Conservation (phyloP, 306 rosid genomes). For the Cajanus cajan region DNA sequence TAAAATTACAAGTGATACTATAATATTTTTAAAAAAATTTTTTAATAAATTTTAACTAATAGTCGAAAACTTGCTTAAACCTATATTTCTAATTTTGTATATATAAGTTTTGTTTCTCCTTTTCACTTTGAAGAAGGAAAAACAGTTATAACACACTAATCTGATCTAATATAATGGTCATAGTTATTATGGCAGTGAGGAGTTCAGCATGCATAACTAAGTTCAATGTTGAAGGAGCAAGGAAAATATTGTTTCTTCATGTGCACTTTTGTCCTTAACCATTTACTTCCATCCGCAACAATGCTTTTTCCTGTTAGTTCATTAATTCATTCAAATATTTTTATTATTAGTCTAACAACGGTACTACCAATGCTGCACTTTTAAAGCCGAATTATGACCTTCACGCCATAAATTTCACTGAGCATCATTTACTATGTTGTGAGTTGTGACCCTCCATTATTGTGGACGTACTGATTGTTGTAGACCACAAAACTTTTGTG, state of each 20-base stretch:
- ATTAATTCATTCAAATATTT: slow-evolving; percentile 25
- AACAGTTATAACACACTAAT: background rate
- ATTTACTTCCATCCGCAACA: slow-evolving; percentile 23
- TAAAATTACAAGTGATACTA: no score
- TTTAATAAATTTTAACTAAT: no score
- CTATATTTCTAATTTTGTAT: background rate
- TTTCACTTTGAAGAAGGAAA: background rate
- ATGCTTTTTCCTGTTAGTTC: background rate
- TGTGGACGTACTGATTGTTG: background rate
- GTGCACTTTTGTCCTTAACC: slow-evolving; percentile 4
- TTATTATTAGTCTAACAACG: background rate
- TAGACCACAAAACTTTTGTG: slow-evolving; percentile 5
- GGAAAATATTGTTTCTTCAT: background rate
- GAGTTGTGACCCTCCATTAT: background rate
- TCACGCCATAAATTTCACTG: slow-evolving; percentile 4
- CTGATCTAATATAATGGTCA: background rate
- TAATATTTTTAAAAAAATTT: no score
- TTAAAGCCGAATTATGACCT: slow-evolving; percentile 30
- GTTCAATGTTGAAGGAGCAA: background rate
- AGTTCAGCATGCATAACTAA: background rate
- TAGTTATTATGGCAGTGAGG: background rate
- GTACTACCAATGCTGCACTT: slow-evolving; percentile 24
- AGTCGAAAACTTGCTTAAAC: no score
- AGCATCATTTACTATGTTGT: slow-evolving; percentile 21
- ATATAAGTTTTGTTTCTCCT: background rate